A percentile compares a stretch with the other conserved stretches of the same genome.
Conservation (phyloP, 805 yeast genomes). For the Yarrowia divulgata region DNA sequence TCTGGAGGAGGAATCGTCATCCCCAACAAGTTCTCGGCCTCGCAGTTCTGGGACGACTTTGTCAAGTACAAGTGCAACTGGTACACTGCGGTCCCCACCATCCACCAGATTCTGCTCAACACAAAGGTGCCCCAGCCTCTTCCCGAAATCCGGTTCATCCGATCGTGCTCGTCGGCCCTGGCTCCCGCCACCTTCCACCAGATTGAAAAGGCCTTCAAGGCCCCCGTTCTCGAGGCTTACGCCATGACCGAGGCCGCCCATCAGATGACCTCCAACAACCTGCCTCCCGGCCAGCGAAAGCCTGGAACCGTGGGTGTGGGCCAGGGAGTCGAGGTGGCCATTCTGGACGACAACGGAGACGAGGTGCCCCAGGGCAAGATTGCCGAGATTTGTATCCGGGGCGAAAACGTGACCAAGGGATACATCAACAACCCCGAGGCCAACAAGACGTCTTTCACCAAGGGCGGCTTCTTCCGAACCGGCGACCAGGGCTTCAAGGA, state of each 20-base stretch:
- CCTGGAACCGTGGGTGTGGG: constrained; percentile 80
- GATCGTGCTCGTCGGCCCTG: constrained; percentile 75
- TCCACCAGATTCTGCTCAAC: constrained; percentile 69
- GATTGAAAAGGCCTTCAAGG: constrained; percentile 63
- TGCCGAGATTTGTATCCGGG: constrained; percentile 76
- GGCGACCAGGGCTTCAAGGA: constrained; percentile 78
- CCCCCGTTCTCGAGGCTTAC: constrained; percentile 78
- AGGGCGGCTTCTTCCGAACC: constrained; percentile 70
- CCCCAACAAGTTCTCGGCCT: constrained; percentile 69
- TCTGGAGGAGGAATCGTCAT: constrained; percentile 68
- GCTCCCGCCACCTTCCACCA: constrained; percentile 69
- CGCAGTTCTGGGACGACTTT: constrained; percentile 66
- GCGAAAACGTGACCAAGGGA: constrained; percentile 73
- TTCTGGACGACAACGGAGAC: constrained; percentile 60
- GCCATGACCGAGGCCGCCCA: constrained; percentile 87
- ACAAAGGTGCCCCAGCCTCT: constrained; percentile 57
- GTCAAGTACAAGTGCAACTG: constrained; percentile 61
- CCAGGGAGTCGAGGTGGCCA: constrained; percentile 69
- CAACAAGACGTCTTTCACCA: constrained; percentile 68
- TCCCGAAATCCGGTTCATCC: constrained; percentile 67
- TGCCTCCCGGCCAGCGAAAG: constrained; percentile 69
- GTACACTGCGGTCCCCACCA: constrained; percentile 82
- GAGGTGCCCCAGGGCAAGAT: constrained; percentile 58
- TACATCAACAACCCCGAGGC: constrained; percentile 77
- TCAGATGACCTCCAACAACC: constrained; percentile 75